Evolutionary conservation across 1,139 yeast species (phyloP).

Genomic region (Hansenula sp.): DNA sequence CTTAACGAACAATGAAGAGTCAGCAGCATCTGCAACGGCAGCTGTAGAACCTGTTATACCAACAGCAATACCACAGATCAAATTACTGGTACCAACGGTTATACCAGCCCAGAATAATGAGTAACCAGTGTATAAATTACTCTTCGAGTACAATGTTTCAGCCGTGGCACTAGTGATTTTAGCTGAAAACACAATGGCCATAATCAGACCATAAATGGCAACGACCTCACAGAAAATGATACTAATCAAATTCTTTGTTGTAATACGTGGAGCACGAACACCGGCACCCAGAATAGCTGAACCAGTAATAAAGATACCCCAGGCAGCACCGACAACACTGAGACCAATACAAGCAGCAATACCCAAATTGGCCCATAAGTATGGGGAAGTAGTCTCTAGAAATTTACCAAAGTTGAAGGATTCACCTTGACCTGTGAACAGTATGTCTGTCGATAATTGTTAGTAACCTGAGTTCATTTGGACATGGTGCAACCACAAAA

Average conservation of each 20-base stretch:
- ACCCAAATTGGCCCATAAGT: constrained; percentile 95
- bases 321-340: constrained; percentile 96
- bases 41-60: constrained; percentile 98
- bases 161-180: constrained; percentile 75
- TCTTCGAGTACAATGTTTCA: constrained; percentile 62
- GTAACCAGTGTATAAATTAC: constrained; percentile 89
- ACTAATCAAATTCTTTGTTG: constrained; percentile 93
- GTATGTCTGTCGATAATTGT: constrained; percentile 43
- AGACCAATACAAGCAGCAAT: constrained; percentile 92
- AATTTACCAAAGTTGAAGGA: constrained; percentile 87
- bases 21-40: constrained; percentile 97
- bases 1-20: constrained; percentile 90
- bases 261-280: constrained; percentile 94
- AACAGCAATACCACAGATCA: constrained; percentile 96
- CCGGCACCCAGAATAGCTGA: constrained; percentile 96
- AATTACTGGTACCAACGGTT: constrained; percentile 90
- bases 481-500: not conserved
- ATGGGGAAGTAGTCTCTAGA: constrained; percentile 83
- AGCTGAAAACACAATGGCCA: constrained; percentile 95
- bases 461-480: constrained; percentile 3
- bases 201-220: constrained; percentile 95
- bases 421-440: constrained; percentile 91
- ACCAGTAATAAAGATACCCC: constrained; percentile 98
- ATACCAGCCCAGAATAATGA: constrained; percentile 98
- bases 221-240: constrained; percentile 99